A percentile compares a stretch with the other conserved stretches of the same genome.
Conservation (phyloP, 2,329 filamentous ascomycete genomes). For the Gremmenia infestans region DNA sequence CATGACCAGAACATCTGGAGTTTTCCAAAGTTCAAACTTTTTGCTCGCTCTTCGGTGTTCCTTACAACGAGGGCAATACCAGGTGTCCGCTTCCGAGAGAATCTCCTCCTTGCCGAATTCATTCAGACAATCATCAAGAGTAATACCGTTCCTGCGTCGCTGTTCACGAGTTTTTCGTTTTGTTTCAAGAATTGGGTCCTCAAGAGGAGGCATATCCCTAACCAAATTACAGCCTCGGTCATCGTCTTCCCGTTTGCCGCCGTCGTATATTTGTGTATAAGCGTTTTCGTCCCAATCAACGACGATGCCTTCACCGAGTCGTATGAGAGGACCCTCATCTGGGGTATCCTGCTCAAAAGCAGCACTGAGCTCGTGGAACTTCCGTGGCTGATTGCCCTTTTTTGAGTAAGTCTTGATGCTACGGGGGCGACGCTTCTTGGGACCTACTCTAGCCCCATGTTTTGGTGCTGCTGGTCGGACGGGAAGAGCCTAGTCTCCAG, state of each 20-base stretch:
- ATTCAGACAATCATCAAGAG: slow-evolving; percentile 83
- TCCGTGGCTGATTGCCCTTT: slow-evolving; percentile 31
- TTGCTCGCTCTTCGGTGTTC: slow-evolving; percentile 89
- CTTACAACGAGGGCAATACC: slow-evolving; percentile 96
- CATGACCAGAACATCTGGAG: slow-evolving; percentile 89
- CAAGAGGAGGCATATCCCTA: slow-evolving; percentile 38
- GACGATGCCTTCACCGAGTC: slow-evolving; percentile 77
- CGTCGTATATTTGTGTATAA: slow-evolving; percentile 64
- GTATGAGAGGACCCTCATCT: slow-evolving; percentile 61
- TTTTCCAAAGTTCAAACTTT: slow-evolving; percentile 96
- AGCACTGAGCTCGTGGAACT: slow-evolving; percentile 11
- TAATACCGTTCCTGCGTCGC: slow-evolving; percentile 71
- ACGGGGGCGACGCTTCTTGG: slow-evolving; percentile 25
- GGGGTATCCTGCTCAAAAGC: slow-evolving; percentile 23
- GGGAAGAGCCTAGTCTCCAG: slow-evolving; percentile 29
- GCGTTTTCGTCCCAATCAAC: slow-evolving; percentile 77
- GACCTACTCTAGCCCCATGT: slow-evolving; percentile 28
- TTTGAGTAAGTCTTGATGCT: slow-evolving; percentile 34
- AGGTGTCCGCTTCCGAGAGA: slow-evolving; percentile 90
- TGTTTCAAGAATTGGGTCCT: slow-evolving; percentile 60
- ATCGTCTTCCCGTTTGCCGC: slow-evolving; percentile 37
- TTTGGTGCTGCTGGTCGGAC: slow-evolving; percentile 25
- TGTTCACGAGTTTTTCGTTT: slow-evolving; percentile 57
- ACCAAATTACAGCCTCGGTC: slow-evolving; percentile 58
- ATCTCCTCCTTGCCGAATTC: slow-evolving; percentile 95